These are phyloP conservation scores for Dioscorea alata DNA, from an alignment of 106 monocot species.

Conservation along the genomic window DNA sequence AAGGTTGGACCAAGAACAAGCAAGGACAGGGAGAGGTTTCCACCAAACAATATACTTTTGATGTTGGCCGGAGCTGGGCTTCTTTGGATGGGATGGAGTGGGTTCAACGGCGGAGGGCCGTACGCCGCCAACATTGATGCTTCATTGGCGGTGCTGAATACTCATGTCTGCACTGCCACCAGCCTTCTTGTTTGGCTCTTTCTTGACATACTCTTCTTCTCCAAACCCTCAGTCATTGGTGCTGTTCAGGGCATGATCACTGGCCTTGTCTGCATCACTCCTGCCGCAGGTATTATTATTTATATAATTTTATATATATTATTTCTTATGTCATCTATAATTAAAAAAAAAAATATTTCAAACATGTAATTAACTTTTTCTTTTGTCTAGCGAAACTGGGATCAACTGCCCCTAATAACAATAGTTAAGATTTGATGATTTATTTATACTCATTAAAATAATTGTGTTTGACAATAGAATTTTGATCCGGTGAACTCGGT, in stretches of 20 bases:
- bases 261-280: conserved; percentile 9
- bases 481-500: no score
- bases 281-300: not conserved
- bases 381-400: no score
- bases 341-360: no score
- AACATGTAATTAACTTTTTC: no score
- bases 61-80: conserved; percentile 23
- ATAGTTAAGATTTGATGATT: no score
- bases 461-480: no score
- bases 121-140: conserved; percentile 25
- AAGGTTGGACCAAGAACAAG: conserved; percentile 14
- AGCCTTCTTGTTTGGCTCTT: conserved; percentile 4
- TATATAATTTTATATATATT: no score
- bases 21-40: conserved; percentile 27
- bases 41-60: conserved; percentile 14
- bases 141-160: conserved; percentile 2
- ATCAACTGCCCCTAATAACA: no score
- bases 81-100: conserved; percentile 38
- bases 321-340: no score
- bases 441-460: no score
- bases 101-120: conserved; percentile 34
- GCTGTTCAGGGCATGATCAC: conserved; percentile 9
- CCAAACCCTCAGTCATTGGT: conserved; percentile 21
- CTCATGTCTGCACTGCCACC: conserved; percentile 7
- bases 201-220: conserved; percentile 19